phyloP scores from a whole-genome alignment of 1,284 basidiomycete genomes.

The Melampsora larici-populina region DNA sequence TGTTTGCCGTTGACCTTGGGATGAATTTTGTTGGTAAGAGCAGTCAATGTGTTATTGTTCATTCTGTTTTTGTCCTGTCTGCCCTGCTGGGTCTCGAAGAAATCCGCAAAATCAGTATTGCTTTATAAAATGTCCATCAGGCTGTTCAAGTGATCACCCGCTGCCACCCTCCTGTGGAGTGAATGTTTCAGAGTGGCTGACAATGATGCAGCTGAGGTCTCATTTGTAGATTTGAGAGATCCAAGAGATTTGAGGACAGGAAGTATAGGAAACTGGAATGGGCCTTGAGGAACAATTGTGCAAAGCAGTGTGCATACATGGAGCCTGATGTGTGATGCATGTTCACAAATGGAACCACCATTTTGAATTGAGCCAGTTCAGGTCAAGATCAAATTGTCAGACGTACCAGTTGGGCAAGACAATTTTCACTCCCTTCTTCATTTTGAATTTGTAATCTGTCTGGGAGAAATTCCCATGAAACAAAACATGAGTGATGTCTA shows the following conservation, averaged over 20 bases:
- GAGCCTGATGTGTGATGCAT: slow-evolving; percentile 15
- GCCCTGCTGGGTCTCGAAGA: slow-evolving; percentile 13
- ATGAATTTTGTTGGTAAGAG: neutral
- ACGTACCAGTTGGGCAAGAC: slow-evolving; percentile 37
- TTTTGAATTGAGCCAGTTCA: neutral
- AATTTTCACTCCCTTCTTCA: slow-evolving; percentile 15
- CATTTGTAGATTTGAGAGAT: neutral
- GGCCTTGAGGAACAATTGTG: slow-evolving; percentile 16
- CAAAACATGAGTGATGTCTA: slow-evolving; percentile 25
- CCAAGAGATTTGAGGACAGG: slow-evolving; percentile 24
- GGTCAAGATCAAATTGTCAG: neutral
- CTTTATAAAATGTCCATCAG: neutral
- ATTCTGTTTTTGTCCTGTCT: neutral
- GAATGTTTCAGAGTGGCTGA: slow-evolving; percentile 7
- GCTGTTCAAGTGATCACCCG: slow-evolving; percentile 16
- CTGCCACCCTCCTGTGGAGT: neutral
- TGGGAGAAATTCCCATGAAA: slow-evolving; percentile 5
- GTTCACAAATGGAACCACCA: neutral
- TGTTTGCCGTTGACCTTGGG: slow-evolving; percentile 25
- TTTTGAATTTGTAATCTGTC: slow-evolving; percentile 7
- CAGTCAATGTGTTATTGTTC: neutral
- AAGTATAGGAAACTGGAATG: slow-evolving; percentile 29
- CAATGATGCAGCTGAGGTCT: neutral
- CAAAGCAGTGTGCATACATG: slow-evolving; percentile 17
- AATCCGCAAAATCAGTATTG: neutral